These are phyloP conservation scores for Intubia oerlemansii DNA, from an alignment of 2,329 filamentous ascomycete genomes.

Conservation along the genomic window DNA sequence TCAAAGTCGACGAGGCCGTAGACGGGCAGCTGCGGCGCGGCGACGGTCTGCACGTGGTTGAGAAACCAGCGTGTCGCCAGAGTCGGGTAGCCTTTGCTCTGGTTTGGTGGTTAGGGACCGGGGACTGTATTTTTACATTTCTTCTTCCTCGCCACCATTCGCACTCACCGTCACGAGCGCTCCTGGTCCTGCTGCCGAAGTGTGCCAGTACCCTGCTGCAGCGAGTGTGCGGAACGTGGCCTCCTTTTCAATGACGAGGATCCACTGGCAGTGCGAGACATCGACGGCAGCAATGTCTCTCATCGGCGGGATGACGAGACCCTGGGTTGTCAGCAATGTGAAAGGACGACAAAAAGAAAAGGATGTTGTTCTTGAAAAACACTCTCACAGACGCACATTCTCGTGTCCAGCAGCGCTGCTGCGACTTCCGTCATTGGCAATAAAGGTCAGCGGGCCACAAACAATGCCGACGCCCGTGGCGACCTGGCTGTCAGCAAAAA, in stretches of 20 bases:
- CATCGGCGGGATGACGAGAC: conserved; percentile 35
- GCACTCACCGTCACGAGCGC: conserved; percentile 42
- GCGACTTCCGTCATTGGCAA: conserved; percentile 11
- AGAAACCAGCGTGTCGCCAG: conserved; percentile 47
- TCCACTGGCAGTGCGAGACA: conserved; percentile 32
- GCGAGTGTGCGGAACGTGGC: conserved; percentile 55
- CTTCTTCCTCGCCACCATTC: no score
- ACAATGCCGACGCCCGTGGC: conserved; percentile 56
- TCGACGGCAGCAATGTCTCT: conserved; percentile 27
- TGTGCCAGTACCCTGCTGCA: conserved; percentile 30
- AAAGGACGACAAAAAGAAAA: no score
- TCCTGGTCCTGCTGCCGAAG: conserved; percentile 27
- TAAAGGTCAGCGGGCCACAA: conserved; percentile 30
- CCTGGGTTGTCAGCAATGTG: conserved; percentile 18
- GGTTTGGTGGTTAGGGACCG: neutral
- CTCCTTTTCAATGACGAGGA: conserved; percentile 68
- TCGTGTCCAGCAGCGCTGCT: neutral
- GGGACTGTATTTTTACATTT: neutral
- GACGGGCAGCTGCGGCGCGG: conserved; percentile 30
- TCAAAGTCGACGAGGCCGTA: conserved; percentile 53
- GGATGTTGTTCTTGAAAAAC: no score
- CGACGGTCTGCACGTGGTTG: conserved; percentile 23
- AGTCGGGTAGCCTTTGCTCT: conserved; percentile 73
- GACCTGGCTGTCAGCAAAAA: conserved; percentile 21
- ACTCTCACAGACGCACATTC: no score